Evolutionary conservation across 352 stramenopile species (phyloP), one percentile per base, ranked within the genome.

Genomic region (Phytophthora macrochlamydospora): DNA sequence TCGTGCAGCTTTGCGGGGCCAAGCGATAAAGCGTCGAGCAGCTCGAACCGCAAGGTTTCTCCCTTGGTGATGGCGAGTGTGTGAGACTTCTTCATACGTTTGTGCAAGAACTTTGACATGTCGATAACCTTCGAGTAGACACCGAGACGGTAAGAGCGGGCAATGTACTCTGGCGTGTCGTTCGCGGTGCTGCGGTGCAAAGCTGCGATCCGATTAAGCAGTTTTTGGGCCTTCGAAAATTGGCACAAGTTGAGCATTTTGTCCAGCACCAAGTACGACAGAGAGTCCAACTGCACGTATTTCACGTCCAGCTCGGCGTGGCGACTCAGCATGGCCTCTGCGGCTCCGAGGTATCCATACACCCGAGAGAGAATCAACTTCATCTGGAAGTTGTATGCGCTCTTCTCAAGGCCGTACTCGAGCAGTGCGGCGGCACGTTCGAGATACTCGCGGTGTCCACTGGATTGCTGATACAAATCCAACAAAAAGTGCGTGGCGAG

Each of bases 351-450:
- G 42, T 90, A 91, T 7, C 69, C 82, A 62, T 96, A 96, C 30
- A 96, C 70, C 24, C 83, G 88, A 29, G 76, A 89, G 33, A 96
- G 71, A 9, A 94, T 65, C n/a, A 96, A 73, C 72, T 94, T 94
- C 86, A 96, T 94, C 73, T 96, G 88, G 65, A 96, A 96, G 59
- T 96, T 96, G 80, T 94, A 96, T 31, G 82, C 75, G 54, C 88
- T 96, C 50, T 89, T 85, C 33, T 78, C 77, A n/a, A 96, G 55
- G 0, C 83, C 88, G 43, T 85, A 88, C 65, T 96, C 88, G 0
- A 96, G 66, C 45, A 93, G 62, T 33, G 71, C 71, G 32, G 83
- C 85, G 0, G 82, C 76, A 12, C 84, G 75, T 28, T 91, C 50
- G 2, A 96, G 64, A 32, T 90, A 55, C 14, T 78, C 63, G 4